Evolutionary conservation across 306 rosid species (phyloP).

Genomic region (Albizia julibrissin): DNA sequence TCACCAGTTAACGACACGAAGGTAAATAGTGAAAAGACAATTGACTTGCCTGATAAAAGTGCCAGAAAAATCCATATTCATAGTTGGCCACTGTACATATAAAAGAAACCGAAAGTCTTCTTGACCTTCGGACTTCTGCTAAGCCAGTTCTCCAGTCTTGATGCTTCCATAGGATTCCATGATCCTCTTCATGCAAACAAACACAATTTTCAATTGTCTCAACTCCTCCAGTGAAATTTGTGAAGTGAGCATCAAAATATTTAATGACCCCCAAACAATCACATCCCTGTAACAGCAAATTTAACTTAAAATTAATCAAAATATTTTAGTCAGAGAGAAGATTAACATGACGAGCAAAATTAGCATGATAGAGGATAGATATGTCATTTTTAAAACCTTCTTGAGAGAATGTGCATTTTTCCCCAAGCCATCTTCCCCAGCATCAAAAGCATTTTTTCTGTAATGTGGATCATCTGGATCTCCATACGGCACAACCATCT

Average conservation of each 20-base stretch:
- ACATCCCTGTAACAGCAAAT: constrained; percentile 57
- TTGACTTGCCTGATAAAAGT: constrained; percentile 83
- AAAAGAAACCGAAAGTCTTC: constrained; percentile 75
- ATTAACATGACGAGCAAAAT: background rate
- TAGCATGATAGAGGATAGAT: constrained; percentile 20
- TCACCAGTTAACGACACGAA: background rate
- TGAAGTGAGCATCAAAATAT: constrained; percentile 84
- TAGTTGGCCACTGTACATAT: constrained; percentile 86
- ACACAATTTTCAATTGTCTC: constrained; percentile 79
- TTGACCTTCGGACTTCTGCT: constrained; percentile 88
- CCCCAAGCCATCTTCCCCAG: constrained; percentile 86
- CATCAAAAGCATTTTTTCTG: constrained; percentile 81
- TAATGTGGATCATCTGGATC: constrained; percentile 87
- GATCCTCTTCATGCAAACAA: constrained; percentile 85
- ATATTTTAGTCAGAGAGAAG: constrained; percentile 10
- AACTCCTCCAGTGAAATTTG: constrained; percentile 79
- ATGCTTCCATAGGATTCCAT: constrained; percentile 87
- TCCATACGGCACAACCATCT: constrained; percentile 90
- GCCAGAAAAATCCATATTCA: constrained; percentile 88
- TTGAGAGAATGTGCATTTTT: constrained; percentile 85
- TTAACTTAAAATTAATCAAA: constrained; percentile 26
- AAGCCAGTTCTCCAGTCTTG: constrained; percentile 93
- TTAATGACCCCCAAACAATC: constrained; percentile 81
- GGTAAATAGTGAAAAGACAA: background rate
- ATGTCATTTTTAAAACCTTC: constrained; percentile 47